Evolutionary conservation across 2,329 filamentous ascomycete genomes (phyloP).

Genomic region (Verticillium longisporum): DNA sequence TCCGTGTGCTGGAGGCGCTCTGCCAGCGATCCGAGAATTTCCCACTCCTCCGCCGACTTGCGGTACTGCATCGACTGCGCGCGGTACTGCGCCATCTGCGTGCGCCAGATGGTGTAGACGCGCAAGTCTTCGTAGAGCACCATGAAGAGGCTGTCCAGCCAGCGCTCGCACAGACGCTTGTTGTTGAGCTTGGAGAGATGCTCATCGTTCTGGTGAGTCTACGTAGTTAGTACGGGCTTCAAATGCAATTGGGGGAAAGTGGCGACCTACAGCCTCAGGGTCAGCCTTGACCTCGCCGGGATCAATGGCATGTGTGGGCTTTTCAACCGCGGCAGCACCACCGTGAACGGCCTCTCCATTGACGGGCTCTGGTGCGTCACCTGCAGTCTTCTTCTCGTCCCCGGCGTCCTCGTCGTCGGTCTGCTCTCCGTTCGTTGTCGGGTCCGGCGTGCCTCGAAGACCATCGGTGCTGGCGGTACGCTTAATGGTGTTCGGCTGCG

Average conservation of each 20-base stretch:
- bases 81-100: slow-evolving; percentile 92
- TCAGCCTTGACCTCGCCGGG: slow-evolving; percentile 72
- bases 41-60: slow-evolving; percentile 96
- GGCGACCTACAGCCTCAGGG: slow-evolving; percentile 55
- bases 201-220: slow-evolving; percentile 60
- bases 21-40: slow-evolving; percentile 88
- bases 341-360: slow-evolving; percentile 28
- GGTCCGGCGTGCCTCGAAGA: slow-evolving; percentile 64
- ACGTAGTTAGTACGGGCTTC: slow-evolving; percentile 12
- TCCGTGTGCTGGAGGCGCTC: slow-evolving; percentile 88
- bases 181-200: slow-evolving; percentile 90
- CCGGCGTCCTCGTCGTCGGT: slow-evolving; percentile 25
- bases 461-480: slow-evolving; percentile 76
- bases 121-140: slow-evolving; percentile 96
- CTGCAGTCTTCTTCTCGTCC: slow-evolving; percentile 25
- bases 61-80: slow-evolving; percentile 93
- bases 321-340: slow-evolving; percentile 53
- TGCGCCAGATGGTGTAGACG: slow-evolving; percentile 98
- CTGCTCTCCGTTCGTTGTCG: slow-evolving; percentile 41
- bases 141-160: slow-evolving; percentile 99
- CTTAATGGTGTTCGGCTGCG: slow-evolving; percentile 40
- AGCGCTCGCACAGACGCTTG: slow-evolving; percentile 93
- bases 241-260: background rate
- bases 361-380: slow-evolving; percentile 11
- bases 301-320: slow-evolving; percentile 71